These are phyloP conservation scores for Colletotrichum caudatum DNA, from an alignment of 2,329 filamentous ascomycete species.

Conservation along the genomic window DNA sequence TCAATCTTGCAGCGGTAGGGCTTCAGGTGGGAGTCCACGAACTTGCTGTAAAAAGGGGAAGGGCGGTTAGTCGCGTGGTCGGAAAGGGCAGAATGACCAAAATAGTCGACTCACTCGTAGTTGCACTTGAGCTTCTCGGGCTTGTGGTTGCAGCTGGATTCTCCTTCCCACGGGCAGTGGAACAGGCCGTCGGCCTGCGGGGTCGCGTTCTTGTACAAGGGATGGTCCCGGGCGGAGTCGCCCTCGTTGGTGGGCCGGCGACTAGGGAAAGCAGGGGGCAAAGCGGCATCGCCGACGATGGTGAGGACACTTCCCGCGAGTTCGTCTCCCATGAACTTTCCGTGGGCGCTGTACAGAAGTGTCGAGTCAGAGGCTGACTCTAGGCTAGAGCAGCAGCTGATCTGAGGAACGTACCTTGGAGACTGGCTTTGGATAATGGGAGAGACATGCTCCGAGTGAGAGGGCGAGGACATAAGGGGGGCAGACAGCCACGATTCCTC, in stretches of 20 bases:
- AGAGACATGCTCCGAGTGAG: slow-evolving; percentile 62
- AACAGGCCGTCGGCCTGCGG: slow-evolving; percentile 83
- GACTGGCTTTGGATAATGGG: slow-evolving; percentile 63
- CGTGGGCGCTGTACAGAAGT: slow-evolving; percentile 51
- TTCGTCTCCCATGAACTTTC: slow-evolving; percentile 49
- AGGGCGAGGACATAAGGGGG: slow-evolving; percentile 56
- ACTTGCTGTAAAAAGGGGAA: slow-evolving; percentile 75
- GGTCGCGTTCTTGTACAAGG: slow-evolving; percentile 75
- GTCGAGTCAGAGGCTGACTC: slow-evolving; percentile 49
- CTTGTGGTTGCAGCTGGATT: slow-evolving; percentile 83
- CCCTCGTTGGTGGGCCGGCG: slow-evolving; percentile 65
- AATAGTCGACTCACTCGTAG: slow-evolving; percentile 81
- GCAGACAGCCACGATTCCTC: slow-evolving; percentile 47
- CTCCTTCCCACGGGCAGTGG: slow-evolving; percentile 89
- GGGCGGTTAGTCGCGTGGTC: slow-evolving; percentile 45
- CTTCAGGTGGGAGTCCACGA: slow-evolving; percentile 95
- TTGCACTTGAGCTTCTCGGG: slow-evolving; percentile 98
- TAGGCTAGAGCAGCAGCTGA: slow-evolving; percentile 40
- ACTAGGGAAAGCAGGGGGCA: slow-evolving; percentile 55
- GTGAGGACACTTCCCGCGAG: slow-evolving; percentile 40
- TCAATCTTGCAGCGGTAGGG: slow-evolving; percentile 93
- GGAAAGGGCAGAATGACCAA: not conserved
- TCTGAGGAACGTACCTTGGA: slow-evolving; percentile 62
- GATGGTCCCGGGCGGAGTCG: slow-evolving; percentile 73
- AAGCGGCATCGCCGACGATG: slow-evolving; percentile 55